A percentile compares a stretch with the other conserved stretches of the same genome.
These are phyloP conservation scores for Podila epigama DNA, from an alignment of 192 early-diverging fungal genomes.

Conservation along the genomic window DNA sequence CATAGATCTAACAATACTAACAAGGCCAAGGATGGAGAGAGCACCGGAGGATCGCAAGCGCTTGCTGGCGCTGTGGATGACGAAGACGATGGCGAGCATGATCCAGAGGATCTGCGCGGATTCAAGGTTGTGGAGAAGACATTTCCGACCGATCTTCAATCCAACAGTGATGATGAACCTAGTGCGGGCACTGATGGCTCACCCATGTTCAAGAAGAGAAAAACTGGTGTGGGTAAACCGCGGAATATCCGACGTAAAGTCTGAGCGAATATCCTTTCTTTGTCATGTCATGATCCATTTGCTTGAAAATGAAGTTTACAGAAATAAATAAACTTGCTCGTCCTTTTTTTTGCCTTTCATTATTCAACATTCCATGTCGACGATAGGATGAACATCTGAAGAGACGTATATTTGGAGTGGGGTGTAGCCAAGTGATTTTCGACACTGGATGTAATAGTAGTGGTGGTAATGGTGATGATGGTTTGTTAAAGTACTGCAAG, in stretches of 20 bases:
- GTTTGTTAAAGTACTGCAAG: too few species aligned
- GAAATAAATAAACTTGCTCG: background rate
- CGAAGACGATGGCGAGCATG: constrained; percentile 55
- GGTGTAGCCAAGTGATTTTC: too few species aligned
- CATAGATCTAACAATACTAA: background rate
- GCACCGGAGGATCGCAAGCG: constrained; percentile 1
- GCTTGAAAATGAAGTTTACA: background rate
- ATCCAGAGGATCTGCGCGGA: constrained; percentile 55
- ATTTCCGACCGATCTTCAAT: constrained; percentile 37
- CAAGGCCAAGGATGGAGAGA: background rate
- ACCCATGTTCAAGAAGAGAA: constrained; percentile 61
- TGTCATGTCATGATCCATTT: background rate
- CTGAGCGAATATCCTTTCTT: background rate
- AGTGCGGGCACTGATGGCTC: background rate
- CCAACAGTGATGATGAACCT: constrained; percentile 10
- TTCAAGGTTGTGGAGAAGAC: constrained; percentile 65
- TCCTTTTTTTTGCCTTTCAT: too few species aligned
- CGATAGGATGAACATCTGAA: too few species aligned
- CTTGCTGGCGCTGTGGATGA: constrained; percentile 28
- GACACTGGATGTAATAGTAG: too few species aligned
- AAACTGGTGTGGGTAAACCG: constrained; percentile 33
- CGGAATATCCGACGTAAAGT: constrained; percentile 51
- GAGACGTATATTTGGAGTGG: too few species aligned
- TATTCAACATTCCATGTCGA: too few species aligned
- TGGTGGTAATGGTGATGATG: too few species aligned